Percentiles rank a stretch among this genome's conserved stretches.
These are phyloP conservation scores for Paratinospora sagittata DNA, from an alignment of 164 flowering plant genomes.

Conservation along the genomic window DNA sequence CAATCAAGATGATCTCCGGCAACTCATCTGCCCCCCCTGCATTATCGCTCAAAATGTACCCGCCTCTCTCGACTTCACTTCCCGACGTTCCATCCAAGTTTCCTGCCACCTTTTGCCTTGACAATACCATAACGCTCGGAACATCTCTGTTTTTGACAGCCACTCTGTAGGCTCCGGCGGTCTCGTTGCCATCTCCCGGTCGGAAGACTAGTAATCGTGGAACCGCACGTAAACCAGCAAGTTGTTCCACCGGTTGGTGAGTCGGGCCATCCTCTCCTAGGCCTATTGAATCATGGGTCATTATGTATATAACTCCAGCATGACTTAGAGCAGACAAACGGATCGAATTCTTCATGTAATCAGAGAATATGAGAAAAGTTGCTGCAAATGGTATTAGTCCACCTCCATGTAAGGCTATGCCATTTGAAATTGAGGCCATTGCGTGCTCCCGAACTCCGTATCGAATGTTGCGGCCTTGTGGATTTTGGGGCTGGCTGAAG, in stretches of 20 bases:
- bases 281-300: conserved; percentile 75
- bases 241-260: conserved; percentile 67
- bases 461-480: conserved; percentile 42
- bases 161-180: conserved; percentile 57
- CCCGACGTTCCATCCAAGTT: conserved; percentile 44
- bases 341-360: conserved; percentile 54
- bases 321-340: conserved; percentile 48
- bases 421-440: conserved; percentile 59
- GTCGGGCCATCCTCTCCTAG: conserved; percentile 77
- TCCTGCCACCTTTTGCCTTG: conserved; percentile 50
- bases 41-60: conserved; percentile 48
- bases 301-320: conserved; percentile 52
- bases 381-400: conserved; percentile 63
- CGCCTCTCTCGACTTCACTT: conserved; percentile 40
- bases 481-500: conserved; percentile 28
- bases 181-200: conserved; percentile 63
- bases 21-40: conserved; percentile 16
- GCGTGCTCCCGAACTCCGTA: conserved; percentile 61
- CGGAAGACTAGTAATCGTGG: conserved; percentile 49
- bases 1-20: conserved; percentile 51
- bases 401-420: conserved; percentile 47
- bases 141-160: conserved; percentile 33
- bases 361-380: conserved; percentile 55
- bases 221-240: conserved; percentile 49
- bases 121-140: conserved; percentile 47